Evolutionary conservation across 345 rosid species (phyloP), one percentile per base, ranked within the genome.

Genomic region (Gossypium mustelinum): DNA sequence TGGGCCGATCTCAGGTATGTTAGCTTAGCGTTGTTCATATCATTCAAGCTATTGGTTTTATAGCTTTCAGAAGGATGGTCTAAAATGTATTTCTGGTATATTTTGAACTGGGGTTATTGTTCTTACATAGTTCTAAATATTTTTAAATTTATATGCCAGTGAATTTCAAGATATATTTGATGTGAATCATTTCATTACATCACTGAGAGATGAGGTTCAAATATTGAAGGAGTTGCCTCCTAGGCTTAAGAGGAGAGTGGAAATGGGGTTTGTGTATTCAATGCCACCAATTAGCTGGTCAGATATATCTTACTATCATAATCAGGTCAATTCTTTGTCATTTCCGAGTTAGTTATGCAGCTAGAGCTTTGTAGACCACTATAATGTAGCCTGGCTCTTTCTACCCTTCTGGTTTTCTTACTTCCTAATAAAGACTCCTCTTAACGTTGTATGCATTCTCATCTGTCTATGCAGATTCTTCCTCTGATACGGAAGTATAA

Each of bases 201-300:
- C 97, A 20, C 73, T 92, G 79, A 86, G 97, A 58, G 94, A 92
- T 61, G 97, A 92, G 85, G 94, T 92, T 73, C 89, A 94, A 71
- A 86, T 92, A 79, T 83, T 92, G 75, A 92, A 88, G 81, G 91
- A 86, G 82, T 77, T 92, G 85, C 97, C 97, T 82, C 93, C 97
- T 9, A 82, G 92, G 80, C 87, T 90, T 56, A 90, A 89, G 86
- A 78, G 67, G 77, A 87, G 93, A 74, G 87, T 87, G 66, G 89
- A 87, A 79, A 79, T 83, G 56, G 93, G 93, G 22, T 60, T 80
- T 80, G 81, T 86, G 61, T 86, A 88, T 73, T 81, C 89, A 45
- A 87, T 92, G 94, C 86, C 97, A 17, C 97, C 97, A 25, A 69
- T 92, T 64, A 92, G 97, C 84, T 92, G 97, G 97, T 92, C 97